Evolutionary conservation across 2,329 filamentous ascomycete species (phyloP).

Genomic region (Epichloe baconii): DNA sequence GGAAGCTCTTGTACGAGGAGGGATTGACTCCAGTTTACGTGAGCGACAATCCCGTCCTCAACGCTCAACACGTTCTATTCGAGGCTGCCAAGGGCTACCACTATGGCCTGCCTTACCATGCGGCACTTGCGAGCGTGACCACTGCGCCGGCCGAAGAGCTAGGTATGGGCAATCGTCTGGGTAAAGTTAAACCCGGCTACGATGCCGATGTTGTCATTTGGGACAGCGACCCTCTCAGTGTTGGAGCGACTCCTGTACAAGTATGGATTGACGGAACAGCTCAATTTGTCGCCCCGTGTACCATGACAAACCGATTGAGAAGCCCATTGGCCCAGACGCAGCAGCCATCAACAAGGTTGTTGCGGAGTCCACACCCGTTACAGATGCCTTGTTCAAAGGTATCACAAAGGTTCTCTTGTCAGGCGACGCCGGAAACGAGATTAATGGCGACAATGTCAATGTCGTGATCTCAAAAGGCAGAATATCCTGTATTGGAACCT

Average conservation of each 20-base stretch:
- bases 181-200: conserved; percentile 48
- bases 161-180: conserved; percentile 42
- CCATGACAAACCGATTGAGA: conserved; percentile 33
- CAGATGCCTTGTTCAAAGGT: conserved; percentile 42
- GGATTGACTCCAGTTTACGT: conserved; percentile 55
- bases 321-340: conserved; percentile 25
- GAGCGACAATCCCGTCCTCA: conserved; percentile 58
- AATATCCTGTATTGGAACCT: conserved; percentile 43
- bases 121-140: conserved; percentile 44
- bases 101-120: conserved; percentile 48
- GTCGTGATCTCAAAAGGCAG: conserved; percentile 39
- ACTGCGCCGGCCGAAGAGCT: conserved; percentile 45
- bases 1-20: conserved; percentile 51
- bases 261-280: conserved; percentile 50
- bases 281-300: conserved; percentile 39
- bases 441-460: conserved; percentile 27
- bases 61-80: conserved; percentile 56
- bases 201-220: conserved; percentile 50
- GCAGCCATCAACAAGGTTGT: conserved; percentile 26
- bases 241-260: conserved; percentile 45
- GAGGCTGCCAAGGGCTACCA: conserved; percentile 48
- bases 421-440: conserved; percentile 21
- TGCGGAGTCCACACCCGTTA: conserved; percentile 25
- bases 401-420: conserved; percentile 38
- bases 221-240: conserved; percentile 48